These are phyloP conservation scores for Lachancea meyersii DNA, from an alignment of 805 yeast species.

Conservation along the genomic window DNA sequence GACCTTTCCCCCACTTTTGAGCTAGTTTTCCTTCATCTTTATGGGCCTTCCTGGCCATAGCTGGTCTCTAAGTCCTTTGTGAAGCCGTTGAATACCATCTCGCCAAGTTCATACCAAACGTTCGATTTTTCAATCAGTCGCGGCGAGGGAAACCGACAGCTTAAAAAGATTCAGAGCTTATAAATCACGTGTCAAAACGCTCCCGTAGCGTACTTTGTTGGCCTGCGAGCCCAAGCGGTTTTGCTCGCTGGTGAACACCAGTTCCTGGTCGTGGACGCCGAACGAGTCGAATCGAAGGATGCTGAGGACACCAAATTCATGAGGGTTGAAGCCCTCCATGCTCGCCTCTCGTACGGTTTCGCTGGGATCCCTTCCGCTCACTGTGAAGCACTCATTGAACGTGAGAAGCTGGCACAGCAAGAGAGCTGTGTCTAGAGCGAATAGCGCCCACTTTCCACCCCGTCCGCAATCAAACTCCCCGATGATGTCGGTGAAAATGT, in stretches of 20 bases:
- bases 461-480: constrained; percentile 19
- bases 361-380: neutral
- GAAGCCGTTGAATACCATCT: no score
- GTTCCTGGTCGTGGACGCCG: constrained; percentile 3
- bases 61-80: neutral
- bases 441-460: constrained; percentile 13
- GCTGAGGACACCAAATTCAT: constrained; percentile 17
- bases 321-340: constrained; percentile 4
- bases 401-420: constrained; percentile 10
- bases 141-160: neutral
- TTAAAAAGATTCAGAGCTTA: neutral
- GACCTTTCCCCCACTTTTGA: constrained; percentile 1
- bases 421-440: constrained; percentile 15
- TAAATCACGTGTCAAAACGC: constrained; percentile 1
- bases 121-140: neutral
- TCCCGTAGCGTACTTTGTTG: constrained; percentile 1
- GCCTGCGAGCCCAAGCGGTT: neutral
- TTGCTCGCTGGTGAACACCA: neutral
- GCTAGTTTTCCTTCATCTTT: neutral
- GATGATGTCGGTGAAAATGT: constrained; percentile 13
- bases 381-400: constrained; percentile 4
- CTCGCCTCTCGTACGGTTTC: constrained; percentile 2
- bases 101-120: no score
- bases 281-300: constrained; percentile 15
- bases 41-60: neutral